Evolutionary conservation across 140 eudicot genomes (phyloP), one percentile per base, ranked within the genome.

Genomic region (Flaveria floridana): DNA sequence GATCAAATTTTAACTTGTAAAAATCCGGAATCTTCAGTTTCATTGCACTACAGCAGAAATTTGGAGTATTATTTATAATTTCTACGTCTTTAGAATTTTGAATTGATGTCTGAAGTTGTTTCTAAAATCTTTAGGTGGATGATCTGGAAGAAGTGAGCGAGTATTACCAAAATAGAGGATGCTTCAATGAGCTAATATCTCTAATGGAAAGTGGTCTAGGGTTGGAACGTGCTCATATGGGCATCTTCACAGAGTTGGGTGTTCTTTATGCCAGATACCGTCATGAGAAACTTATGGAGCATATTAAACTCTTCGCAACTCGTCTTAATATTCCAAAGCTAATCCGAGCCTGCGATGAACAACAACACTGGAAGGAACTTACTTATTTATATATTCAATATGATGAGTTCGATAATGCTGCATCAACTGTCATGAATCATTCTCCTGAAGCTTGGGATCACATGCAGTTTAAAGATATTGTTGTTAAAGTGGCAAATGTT

Each of bases 391-490:
- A 90, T 46, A 86, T 90, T 72, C 99, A 88, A 72, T 94, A 94
- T 79, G 99, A 90, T 20, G 99, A 94, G 84, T 94, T 94, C 78
- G 99, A 94, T 71, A 94, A 94, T 70, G 99, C 99, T 79, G 99
- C 99, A 28, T 74, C 96, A 0, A 94, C 97, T 3, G 96, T 94
- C 46, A 94, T 94, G 99, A 94, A 94, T 78, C 99, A 94, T 84
- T 94, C 99, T 20, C 99, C 99, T 53, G 97, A 88, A 73, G 99
- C 99, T 14, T 94, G 99, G 99, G 99, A 94, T 76, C 99, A 94
- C 81, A 94, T 94, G 99, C 99, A 94, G 59, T 94, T 94, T 82
- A 94, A 94, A 71, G 99, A 94, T 80, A 87, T 94, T 64, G 82
- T 86, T 25, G 99, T 90, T 52, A 94, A 94, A 80, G 97, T 94